Base-by-base conservation (phyloP, 2,329 filamentous ascomycete genomes). In the Curvularia sp. region DNA sequence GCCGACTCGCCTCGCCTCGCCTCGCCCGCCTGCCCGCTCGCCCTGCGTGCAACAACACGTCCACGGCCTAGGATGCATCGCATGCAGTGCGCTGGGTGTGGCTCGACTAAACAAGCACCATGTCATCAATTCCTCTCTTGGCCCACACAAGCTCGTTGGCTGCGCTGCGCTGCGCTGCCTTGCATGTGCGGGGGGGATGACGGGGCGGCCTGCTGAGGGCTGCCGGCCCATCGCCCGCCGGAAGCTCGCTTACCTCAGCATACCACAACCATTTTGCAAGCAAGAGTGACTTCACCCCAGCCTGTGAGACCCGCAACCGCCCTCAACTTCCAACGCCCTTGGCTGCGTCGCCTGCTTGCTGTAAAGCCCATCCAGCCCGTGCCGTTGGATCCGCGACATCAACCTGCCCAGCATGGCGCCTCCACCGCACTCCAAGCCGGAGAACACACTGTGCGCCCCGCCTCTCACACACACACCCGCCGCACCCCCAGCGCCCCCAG, bases 401-500 rank as follows among this genome's bases (percentile, higher is more conserved):
- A 60, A 63, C 46, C 60, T 72, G 73, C 75, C 76, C 79, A 87
- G 74, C 77, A 89, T 94, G 95, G 92, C 95, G 84, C 95, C 95
- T 79, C 93, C 93, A 83, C 91, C 93, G 71, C 93, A 98, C 80
- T 93, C 95, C 79, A 96, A 96, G 82, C 95, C 95, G 77, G 95
- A 99, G 85, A 99, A 99, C 89, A 93, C 97, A 78, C 89, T 98
- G 74, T 76, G 59, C 66, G 73, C 51, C 57, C 61, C 68, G 61
- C 60, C 51, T 54, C 10, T 32, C 30, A 32, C 3, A 32, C 30
- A 32, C 32, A 19, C 28, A 41, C 15, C 32, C 45, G 21, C 56
- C 41, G 19, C 28, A 36, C 39, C 13, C 32, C 32, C 32, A 18
- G 21, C 28, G 28, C 15, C 49, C 38, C 28, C 28, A 38, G 47